These are phyloP conservation scores for Rhodocollybia butyracea DNA, from an alignment of 768 basidiomycete genomes.

Conservation along the genomic window DNA sequence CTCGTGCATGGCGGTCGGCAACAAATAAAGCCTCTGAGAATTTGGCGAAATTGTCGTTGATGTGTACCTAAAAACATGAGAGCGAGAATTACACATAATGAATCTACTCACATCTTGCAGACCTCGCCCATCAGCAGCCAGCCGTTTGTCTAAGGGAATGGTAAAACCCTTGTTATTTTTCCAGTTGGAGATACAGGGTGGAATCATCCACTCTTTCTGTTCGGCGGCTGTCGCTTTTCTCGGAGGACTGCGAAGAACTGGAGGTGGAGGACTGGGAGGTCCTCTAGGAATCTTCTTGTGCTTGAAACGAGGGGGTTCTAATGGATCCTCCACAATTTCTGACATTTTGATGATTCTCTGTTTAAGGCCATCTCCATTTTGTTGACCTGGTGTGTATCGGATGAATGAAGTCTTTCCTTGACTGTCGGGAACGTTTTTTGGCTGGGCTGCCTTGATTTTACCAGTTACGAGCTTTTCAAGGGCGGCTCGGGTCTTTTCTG, in stretches of 20 bases:
- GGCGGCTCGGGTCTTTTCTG: conserved; percentile 87
- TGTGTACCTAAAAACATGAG: conserved; percentile 66
- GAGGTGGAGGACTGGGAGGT: conserved; percentile 94
- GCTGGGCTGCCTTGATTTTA: conserved; percentile 98
- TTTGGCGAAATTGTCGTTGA: conserved; percentile 99
- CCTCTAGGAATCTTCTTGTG: conserved; percentile 98
- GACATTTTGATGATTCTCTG: conserved; percentile 99
- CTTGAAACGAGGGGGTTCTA: conserved; percentile 97
- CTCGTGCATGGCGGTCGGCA: conserved; percentile 95
- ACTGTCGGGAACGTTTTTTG: conserved; percentile 87
- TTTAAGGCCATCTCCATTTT: conserved; percentile 70
- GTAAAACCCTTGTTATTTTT: conserved; percentile 99
- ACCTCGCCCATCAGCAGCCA: conserved; percentile 97
- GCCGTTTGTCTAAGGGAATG: conserved; percentile 94
- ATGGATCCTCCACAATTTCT: conserved; percentile 94
- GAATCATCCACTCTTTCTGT: conserved; percentile 99
- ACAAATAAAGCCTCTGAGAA: conserved; percentile 96
- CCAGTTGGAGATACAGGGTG: conserved; percentile 99
- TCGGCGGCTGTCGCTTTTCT: conserved; percentile 95
- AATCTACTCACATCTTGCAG: conserved; percentile 81
- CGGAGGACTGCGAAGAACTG: conserved; percentile 92
- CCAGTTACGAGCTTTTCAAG: conserved; percentile 92
- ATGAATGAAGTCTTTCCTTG: conserved; percentile 87
- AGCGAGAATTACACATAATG: neutral
- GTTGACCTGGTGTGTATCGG: conserved; percentile 94